phyloP scores from a whole-genome alignment of 2,329 filamentous ascomycete species.

The Exophiala spinifera region DNA sequence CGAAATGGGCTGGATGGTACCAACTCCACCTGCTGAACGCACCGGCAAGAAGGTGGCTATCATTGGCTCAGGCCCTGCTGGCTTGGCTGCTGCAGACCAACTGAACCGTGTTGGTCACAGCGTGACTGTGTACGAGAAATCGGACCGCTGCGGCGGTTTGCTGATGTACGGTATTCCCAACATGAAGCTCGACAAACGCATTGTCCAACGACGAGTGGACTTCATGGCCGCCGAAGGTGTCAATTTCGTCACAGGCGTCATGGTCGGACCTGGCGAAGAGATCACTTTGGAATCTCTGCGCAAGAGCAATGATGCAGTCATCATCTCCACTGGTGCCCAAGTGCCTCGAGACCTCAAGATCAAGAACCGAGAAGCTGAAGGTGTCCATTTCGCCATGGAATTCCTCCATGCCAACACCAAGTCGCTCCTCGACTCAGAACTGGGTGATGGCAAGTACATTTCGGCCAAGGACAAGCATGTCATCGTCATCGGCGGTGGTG shows the following conservation, averaged over 20 bases:
- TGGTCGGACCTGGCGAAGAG: conserved; percentile 72
- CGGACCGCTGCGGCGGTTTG: conserved; percentile 84
- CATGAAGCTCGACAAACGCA: conserved; percentile 98
- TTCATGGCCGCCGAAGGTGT: conserved; percentile 91
- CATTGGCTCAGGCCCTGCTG: conserved; percentile 87
- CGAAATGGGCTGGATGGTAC: conserved; percentile 97
- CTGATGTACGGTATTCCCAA: conserved; percentile 99
- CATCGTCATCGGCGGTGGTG: conserved; percentile 93
- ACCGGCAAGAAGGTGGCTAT: conserved; percentile 86
- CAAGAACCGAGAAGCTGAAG: conserved; percentile 79
- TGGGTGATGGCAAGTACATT: conserved; percentile 81
- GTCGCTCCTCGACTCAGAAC: conserved; percentile 87
- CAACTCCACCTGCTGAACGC: conserved; percentile 70
- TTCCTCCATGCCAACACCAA: conserved; percentile 98
- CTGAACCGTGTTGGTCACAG: conserved; percentile 87
- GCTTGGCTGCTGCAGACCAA: conserved; percentile 87
- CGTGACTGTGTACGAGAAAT: conserved; percentile 89
- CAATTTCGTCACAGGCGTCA: conserved; percentile 72
- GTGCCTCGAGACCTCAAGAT: conserved; percentile 91
- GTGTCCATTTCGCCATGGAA: conserved; percentile 95
- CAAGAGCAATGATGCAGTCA: conserved; percentile 72
- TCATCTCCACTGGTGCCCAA: conserved; percentile 89
- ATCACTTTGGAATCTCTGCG: conserved; percentile 69
- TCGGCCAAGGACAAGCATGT: conserved; percentile 95
- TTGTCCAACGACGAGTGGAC: conserved; percentile 91